Evolutionary conservation across 2,329 filamentous ascomycete genomes (phyloP), one percentile per base, ranked within the genome.

Genomic region (Tolypocladium ovalisporum): DNA sequence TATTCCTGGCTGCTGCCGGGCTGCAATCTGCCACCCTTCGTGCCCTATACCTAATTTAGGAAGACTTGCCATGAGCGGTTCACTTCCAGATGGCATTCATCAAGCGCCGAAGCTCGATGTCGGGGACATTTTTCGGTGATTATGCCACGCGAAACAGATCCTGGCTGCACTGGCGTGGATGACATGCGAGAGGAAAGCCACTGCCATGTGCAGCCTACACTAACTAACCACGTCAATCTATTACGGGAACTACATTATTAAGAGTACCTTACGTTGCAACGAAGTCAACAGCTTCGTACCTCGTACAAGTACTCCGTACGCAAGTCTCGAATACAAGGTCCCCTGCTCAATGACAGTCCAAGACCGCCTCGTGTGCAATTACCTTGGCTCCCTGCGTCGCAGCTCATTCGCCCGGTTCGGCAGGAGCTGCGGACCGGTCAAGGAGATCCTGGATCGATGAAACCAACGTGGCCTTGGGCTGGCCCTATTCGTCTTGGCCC

Each of bases 321-420:
- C 53, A 24, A 27, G 40, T 54, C 53, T 37, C 44, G 35, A 36
- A 40, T 52, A 22, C 9, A 34, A 9, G 32, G n/a, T n/a, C n/a
- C n/a, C n/a, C n/a, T 39, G 17, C 24, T 40, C 40, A 10, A 51
- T 32, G 47, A 34, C 42, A 36, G 15, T 29, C 22, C 49, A 36
- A 34, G 34, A 29, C 40, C 29, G 34, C 42, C 40, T 52, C 52
- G 52, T 32, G 51, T 42, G 29, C 54, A 56, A 52, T 42, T 36
- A 52, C 61, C 67, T 62, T 58, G 56, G 61, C 63, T 67, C 55
- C 24, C 39, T 47, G 34, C 51, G 44, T 2, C 15, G 24, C 32
- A 39, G 44, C 35, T 53, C 13, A 58, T 58, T 58, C 56, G 56
- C 54, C 34, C 27, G 22, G n/a, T 35, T n/a, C 35, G 42, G 40